These are phyloP conservation scores for Diutina ranongensis DNA, from an alignment of 1,139 yeast genomes.

Conservation along the genomic window DNA sequence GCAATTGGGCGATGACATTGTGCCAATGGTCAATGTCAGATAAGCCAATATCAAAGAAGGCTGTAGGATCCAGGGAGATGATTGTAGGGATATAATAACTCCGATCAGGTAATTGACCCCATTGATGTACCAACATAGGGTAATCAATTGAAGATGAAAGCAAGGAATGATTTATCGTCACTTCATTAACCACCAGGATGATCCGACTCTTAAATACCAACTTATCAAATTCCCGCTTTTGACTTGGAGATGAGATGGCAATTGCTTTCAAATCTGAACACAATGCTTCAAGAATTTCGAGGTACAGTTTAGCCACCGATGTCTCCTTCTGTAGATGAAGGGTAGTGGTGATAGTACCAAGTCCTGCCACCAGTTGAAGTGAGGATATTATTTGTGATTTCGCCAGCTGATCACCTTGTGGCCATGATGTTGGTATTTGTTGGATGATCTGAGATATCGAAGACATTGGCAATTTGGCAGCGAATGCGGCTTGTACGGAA, in stretches of 20 bases:
- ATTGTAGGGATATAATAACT: neutral
- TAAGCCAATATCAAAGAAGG: neutral
- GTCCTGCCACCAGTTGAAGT: neutral
- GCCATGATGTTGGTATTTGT: neutral
- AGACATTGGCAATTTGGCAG: too few species aligned
- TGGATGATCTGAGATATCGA: neutral
- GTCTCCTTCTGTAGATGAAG: neutral
- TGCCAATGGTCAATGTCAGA: neutral
- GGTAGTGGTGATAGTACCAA: neutral
- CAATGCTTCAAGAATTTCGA: neutral
- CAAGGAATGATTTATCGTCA: neutral
- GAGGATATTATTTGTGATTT: neutral
- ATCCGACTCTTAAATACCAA: neutral
- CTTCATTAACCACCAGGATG: neutral
- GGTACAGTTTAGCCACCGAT: neutral
- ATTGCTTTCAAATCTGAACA: neutral
- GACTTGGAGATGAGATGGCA: neutral
- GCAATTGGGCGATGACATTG: neutral
- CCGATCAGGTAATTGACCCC: neutral
- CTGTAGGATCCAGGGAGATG: neutral
- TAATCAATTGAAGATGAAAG: neutral
- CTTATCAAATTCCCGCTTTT: constrained; percentile 2
- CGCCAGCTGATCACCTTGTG: neutral
- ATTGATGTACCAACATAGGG: neutral
- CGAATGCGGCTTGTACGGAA: too few species aligned